These are phyloP conservation scores for Nelumbo lutea DNA, from an alignment of 164 flowering plant species.

Conservation along the genomic window DNA sequence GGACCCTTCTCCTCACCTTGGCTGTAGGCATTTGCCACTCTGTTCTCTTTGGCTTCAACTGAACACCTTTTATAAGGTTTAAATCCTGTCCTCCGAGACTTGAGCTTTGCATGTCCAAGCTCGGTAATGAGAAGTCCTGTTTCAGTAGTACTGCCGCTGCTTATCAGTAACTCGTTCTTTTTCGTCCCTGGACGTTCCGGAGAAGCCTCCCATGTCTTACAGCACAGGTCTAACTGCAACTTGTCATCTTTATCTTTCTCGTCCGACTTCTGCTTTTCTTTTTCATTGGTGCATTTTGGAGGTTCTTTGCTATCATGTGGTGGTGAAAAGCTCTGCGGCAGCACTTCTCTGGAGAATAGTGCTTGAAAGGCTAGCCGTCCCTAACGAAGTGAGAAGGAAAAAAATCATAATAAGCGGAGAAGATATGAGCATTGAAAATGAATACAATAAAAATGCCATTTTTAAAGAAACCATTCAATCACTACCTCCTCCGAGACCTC, in stretches of 20 bases:
- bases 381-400: slow-evolving; percentile 31
- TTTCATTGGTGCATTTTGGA: slow-evolving; percentile 16
- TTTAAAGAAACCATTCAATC: background rate
- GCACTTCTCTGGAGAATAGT: slow-evolving; percentile 63
- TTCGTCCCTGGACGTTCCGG: slow-evolving; percentile 21
- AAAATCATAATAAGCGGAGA: slow-evolving; percentile 6
- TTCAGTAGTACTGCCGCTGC: slow-evolving; percentile 14
- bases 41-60: slow-evolving; percentile 60
- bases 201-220: slow-evolving; percentile 25
- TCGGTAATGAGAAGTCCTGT: slow-evolving; percentile 32
- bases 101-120: slow-evolving; percentile 49
- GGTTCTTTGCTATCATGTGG: slow-evolving; percentile 32
- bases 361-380: slow-evolving; percentile 93
- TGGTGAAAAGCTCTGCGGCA: slow-evolving; percentile 93
- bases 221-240: slow-evolving; percentile 38
- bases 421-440: slow-evolving; percentile 2
- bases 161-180: slow-evolving; percentile 11
- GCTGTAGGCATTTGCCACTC: slow-evolving; percentile 25
- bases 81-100: slow-evolving; percentile 65
- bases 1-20: slow-evolving; percentile 57
- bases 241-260: slow-evolving; percentile 21
- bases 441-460: background rate
- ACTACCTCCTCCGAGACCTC: slow-evolving; percentile 91
- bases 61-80: slow-evolving; percentile 96
- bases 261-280: slow-evolving; percentile 15